Base-by-base conservation (phyloP, 495 filamentous ascomycete species). In the Xylaria flabelliformis region DNA sequence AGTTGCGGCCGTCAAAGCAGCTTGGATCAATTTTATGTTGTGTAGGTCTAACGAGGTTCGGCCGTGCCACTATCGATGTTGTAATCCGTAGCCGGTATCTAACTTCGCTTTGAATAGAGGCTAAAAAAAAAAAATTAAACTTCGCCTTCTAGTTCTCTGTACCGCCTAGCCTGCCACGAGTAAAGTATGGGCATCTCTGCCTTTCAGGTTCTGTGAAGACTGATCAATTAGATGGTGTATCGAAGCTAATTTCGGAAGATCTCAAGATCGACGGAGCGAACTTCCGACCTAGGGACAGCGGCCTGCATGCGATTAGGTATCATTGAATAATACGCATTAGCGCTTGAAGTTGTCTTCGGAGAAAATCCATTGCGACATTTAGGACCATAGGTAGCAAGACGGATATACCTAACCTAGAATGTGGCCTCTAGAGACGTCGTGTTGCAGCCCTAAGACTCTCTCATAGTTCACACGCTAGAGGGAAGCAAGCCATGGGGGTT, bases 211-310 rank as follows among this genome's bases (percentile, higher is more conserved):
- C 34, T 8, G 58, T n/a, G 3, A 32, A 21, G 53, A 32, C 34
- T 12, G n/a, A 39, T 39, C 34, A 61, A 61, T 0, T 32, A 2
- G 32, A 61, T 61, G 58, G 13, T 12, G 58, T 24, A 39, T 61
- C 58, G 15, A 65, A 65, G 24, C 42, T 50, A 15, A 48, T n/a
- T 34, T 48, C 26, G 10, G 41, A 32, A 50, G 39, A 48, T 65
- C 42, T 32, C 26, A 21, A n/a, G 50, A 56, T 67, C 65, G 65
- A 42, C 50, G 13, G 24, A 48, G 65, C 50, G 50, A 9, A 56
- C 56, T 56, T 67, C 65, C 42, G 39, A 67, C 50, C 32, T 8
- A 41, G 42, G 10, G 36, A 36, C 13, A 3, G n/a, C 3, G 50
- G 56, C 65, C 9, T 53, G 44, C 64, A 53, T 19, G 29, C 29